These are phyloP conservation scores for Amyloporia xantha DNA, from an alignment of 768 basidiomycete species.

Conservation along the genomic window DNA sequence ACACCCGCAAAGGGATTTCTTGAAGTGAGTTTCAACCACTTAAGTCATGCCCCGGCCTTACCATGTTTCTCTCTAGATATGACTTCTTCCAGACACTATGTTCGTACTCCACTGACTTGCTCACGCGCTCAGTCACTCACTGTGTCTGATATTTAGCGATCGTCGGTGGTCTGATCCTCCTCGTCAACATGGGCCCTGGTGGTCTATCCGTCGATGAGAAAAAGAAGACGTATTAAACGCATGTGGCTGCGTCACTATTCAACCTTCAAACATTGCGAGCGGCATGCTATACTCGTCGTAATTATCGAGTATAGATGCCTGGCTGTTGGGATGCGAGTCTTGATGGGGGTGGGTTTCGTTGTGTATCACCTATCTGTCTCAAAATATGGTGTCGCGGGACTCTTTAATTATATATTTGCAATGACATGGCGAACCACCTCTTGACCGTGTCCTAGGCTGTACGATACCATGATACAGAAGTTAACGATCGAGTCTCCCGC, in stretches of 20 bases:
- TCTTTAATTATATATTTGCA: neutral
- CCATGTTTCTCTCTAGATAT: conserved; percentile 51
- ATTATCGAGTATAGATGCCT: no score
- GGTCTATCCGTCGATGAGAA: conserved; percentile 98
- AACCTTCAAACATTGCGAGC: neutral
- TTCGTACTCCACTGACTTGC: conserved; percentile 16
- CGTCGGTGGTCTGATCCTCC: conserved; percentile 92
- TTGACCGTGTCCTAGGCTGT: neutral
- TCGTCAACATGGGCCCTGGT: conserved; percentile 97
- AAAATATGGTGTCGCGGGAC: neutral
- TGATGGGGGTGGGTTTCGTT: neutral
- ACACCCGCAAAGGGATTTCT: conserved; percentile 96
- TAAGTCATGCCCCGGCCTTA: neutral
- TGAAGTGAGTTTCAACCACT: conserved; percentile 61
- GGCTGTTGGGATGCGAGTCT: neutral
- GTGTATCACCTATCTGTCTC: neutral
- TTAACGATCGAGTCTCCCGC: neutral
- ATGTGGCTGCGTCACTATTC: neutral
- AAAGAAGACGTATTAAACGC: conserved; percentile 85
- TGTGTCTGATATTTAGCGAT: conserved; percentile 48
- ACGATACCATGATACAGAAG: neutral
- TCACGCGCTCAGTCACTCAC: neutral
- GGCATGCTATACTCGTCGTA: no score
- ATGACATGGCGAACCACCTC: neutral
- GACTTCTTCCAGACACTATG: conserved; percentile 99